Percentiles rank a stretch among this genome's conserved stretches.
phyloP scores from a whole-genome alignment of 805 yeast species.

The Jamesozyma jinghongensis region DNA sequence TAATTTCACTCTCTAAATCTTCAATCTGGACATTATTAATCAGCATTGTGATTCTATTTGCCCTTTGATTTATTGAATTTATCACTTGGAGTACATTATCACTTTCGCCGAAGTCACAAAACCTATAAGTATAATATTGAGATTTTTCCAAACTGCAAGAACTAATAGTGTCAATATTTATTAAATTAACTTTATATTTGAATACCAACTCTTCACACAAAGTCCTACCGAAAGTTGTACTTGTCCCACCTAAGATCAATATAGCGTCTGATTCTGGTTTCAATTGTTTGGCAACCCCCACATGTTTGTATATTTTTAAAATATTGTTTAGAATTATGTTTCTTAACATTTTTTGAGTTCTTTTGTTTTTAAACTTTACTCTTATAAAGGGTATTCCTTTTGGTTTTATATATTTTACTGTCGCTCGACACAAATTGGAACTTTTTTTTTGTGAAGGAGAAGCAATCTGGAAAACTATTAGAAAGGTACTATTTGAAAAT shows the following conservation, averaged over 20 bases:
- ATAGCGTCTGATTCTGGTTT: conserved; percentile 9
- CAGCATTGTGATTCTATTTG: conserved; percentile 7
- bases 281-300: conserved; percentile 4
- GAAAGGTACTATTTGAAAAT: too few species aligned
- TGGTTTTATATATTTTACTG: too few species aligned
- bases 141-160: not conserved
- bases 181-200: conserved; percentile 5
- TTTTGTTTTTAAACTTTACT: too few species aligned
- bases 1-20: conserved; percentile 4
- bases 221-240: conserved; percentile 11
- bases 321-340: not conserved
- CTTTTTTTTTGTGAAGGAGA: too few species aligned
- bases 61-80: not conserved
- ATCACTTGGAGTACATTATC: conserved; percentile 2
- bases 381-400: too few species aligned
- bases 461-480: too few species aligned
- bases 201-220: conserved; percentile 8
- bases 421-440: too few species aligned
- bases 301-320: not conserved
- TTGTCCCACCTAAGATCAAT: conserved; percentile 18
- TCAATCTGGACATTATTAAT: conserved; percentile 15
- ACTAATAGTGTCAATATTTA: conserved; percentile 12
- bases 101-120: conserved; percentile 5
- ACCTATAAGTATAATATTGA: conserved; percentile 1
- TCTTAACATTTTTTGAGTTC: too few species aligned